Evolutionary conservation across 1,284 basidiomycete genomes (phyloP).

Genomic region (Cryptococcus maquisensis): DNA sequence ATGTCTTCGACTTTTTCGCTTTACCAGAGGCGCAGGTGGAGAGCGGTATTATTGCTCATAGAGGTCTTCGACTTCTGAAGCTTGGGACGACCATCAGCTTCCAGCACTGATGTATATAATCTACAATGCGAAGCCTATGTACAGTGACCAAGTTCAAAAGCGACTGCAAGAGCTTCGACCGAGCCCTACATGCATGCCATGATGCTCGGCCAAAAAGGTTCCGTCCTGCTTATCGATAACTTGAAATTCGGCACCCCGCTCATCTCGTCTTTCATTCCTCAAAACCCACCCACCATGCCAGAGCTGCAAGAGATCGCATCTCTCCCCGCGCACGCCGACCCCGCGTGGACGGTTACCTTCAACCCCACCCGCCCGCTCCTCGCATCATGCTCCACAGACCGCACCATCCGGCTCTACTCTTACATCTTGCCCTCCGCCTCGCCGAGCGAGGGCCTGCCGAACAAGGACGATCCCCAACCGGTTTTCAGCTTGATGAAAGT

Average conservation of each 20-base stretch:
- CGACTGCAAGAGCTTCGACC: too few species aligned
- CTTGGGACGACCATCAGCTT: too few species aligned
- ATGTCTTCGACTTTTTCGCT: too few species aligned
- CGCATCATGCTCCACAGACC: constrained; percentile 92
- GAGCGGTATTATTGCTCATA: too few species aligned
- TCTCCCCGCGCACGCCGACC: constrained; percentile 68
- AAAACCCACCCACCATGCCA: constrained; percentile 22
- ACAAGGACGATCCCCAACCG: constrained; percentile 27
- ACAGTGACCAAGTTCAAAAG: too few species aligned
- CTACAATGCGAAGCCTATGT: too few species aligned
- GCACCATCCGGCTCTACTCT: constrained; percentile 77
- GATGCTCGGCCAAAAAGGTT: too few species aligned
- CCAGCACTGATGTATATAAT: too few species aligned
- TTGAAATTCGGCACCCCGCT: not conserved
- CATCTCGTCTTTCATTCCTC: not conserved
- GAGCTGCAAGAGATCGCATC: constrained; percentile 37
- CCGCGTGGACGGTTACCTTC: constrained; percentile 88
- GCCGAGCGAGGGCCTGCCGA: constrained; percentile 17
- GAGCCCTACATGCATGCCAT: too few species aligned
- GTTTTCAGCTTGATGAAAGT: constrained; percentile 59
- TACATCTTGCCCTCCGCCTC: constrained; percentile 53
- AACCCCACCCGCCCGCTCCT: constrained; percentile 77
- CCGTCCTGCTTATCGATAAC: not conserved
- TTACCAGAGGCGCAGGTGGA: too few species aligned
- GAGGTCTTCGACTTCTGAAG: too few species aligned